These are phyloP conservation scores for Beauveria rudraprayagi DNA, from an alignment of 2,329 filamentous ascomycete genomes.

Conservation along the genomic window DNA sequence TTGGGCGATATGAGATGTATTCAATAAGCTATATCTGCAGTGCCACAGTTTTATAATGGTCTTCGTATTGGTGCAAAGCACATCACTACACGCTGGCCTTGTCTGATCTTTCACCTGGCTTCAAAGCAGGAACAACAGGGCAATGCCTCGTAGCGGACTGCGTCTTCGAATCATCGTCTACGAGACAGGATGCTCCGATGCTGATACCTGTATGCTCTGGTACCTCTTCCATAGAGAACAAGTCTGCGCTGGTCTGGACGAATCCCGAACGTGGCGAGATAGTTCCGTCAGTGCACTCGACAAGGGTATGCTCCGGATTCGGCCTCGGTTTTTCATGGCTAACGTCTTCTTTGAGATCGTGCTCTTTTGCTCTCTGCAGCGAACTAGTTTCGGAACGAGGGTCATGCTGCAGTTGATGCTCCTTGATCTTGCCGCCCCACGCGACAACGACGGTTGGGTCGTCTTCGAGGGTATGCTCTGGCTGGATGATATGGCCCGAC, in stretches of 20 bases:
- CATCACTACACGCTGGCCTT: neutral
- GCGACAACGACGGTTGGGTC: neutral
- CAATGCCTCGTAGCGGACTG: too few relatives aligned
- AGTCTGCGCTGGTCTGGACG: neutral
- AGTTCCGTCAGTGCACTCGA: neutral
- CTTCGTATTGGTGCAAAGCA: too few relatives aligned
- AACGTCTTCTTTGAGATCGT: neutral
- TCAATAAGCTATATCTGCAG: neutral
- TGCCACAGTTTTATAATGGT: neutral
- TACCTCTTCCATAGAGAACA: neutral
- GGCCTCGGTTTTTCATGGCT: neutral
- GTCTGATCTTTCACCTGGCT: neutral
- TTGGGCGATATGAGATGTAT: neutral
- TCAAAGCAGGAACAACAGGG: neutral
- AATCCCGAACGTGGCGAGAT: neutral
- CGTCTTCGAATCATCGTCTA: neutral
- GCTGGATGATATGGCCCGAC: slow-evolving; percentile 6
- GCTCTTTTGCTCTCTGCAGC: neutral
- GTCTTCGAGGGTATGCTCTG: slow-evolving; percentile 2
- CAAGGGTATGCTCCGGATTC: neutral
- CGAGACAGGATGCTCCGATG: neutral
- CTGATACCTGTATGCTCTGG: neutral
- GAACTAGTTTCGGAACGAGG: neutral
- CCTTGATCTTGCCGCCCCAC: neutral
- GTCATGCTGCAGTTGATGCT: slow-evolving; percentile 1